Evolutionary conservation across 768 basidiomycete genomes (phyloP), one percentile per base, ranked within the genome.

Genomic region (Tephrocybe sp.): DNA sequence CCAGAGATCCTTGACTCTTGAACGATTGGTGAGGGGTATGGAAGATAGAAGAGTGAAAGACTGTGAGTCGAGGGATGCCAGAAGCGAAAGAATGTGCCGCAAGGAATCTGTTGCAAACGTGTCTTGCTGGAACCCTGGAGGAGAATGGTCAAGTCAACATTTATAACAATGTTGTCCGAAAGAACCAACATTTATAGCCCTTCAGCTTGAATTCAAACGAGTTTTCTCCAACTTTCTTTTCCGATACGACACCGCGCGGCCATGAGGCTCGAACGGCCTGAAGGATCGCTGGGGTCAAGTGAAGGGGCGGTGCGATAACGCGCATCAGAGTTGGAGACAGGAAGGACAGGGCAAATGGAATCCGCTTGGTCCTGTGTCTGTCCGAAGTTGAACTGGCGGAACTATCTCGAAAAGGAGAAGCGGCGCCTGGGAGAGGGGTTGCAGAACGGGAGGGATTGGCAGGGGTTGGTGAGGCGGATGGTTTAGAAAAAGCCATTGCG

Each of bases 151-250:
- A 4, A 12, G 37, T 19, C 21, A 5, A 12, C 8, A 38, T 18
- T 3, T 38, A 38, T 19, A n/a, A 38, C 37, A 19, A n/a, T 5
- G 16, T 7, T 36, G 34, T 6, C 29, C n/a, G n/a, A n/a, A 34
- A n/a, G 21, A 5, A 24, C 54, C 68, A 62, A 88, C 88, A 88
- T 71, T 78, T 83, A 62, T 90, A 90, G 19, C 88, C 88, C 58
- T 87, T 88, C 44, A 90, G 70, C 65, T 86, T 89, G 68, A 90
- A 90, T 63, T 90, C 88, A 61, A 80, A 90, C 6, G 82, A 79
- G 48, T 79, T 79, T 22, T 84, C 80, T 3, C 78, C 84, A 1
- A 88, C 73, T 58, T 86, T 89, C 71, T 83, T 87, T 64, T 90
- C 88, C 0, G 83, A 81, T 7, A 85, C 79, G 9, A 90, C 85